Evolutionary conservation across 805 yeast species (phyloP), one percentile per base, ranked within the genome.

Genomic region (Schwanniomyces pseudopolymorphus): DNA sequence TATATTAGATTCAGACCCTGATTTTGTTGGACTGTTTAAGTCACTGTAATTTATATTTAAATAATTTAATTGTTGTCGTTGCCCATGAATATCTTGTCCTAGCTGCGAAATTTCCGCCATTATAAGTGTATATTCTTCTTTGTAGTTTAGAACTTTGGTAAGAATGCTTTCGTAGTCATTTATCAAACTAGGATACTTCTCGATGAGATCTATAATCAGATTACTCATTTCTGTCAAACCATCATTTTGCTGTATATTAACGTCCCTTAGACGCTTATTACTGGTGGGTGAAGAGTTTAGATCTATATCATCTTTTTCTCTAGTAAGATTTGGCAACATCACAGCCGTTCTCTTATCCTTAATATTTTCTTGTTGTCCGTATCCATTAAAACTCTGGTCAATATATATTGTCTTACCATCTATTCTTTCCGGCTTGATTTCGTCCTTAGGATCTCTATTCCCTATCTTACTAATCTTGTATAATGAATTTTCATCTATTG

Each of bases 401-500:
- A 52, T 55, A 56, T 52, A 68, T 14, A 57, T 57, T 46, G 57
- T 50, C 42, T 73, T 74, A 0, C 84, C 85, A 53, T 82, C 86
- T 24, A 69, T 67, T 20, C 87, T 58, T 43, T 70, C 77, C 1
- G 77, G 74, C 10, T 60, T 61, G n/a, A 61, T 67, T 11, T 55
- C 61, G 44, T 17, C 42, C 4, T n/a, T 22, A 27, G 61, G 58
- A 10, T 33, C 28, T 25, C 33, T 39, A 13, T 33, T 26, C 11
- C 35, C 22, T 19, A 33, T 20, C 21, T 55, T 56, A 41, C 69
- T 69, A 6, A 78, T 69, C 28, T 63, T 68, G 56, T 80, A 83
- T 28, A 83, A 60, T 1, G 79, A 66, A 28, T 68, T 77, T 53
- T 83, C 87, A 33, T 74, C 72, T 0, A 56, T 61, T 28, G 79